Evolutionary conservation across 805 yeast genomes (phyloP), one percentile per base, ranked within the genome.

Genomic region (Teunomyces panamensis): DNA sequence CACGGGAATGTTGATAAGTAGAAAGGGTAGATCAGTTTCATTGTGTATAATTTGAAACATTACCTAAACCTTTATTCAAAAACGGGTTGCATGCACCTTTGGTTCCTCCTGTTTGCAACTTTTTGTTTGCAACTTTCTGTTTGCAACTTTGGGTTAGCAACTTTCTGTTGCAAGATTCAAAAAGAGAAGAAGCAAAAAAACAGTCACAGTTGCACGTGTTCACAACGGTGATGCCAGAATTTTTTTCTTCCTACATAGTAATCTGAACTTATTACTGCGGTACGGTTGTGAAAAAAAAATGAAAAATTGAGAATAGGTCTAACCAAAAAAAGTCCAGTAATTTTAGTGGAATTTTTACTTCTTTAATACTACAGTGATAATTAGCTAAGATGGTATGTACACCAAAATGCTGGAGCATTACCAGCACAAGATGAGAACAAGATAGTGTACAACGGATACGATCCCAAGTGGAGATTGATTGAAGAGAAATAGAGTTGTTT

Each of bases 331-430:
- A 37, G 27, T 20, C 28, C 27, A 20, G 26, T 37, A n/a, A 37
- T 37, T 37, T 37, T 30, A 24, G 41, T 37, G 27, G 41, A 37
- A 37, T 27, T 41, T 30, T 41, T 41, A 30, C 34, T 41, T 29
- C 43, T 41, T 41, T 41, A 26, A 37, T 37, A 54, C 53, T 37
- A 55, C 56, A 54, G 49, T 54, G 56, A 48, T 58, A 64, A 63
- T 53, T 56, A 60, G 56, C 59, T 55, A 65, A 62, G 56, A 65
- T 65, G 70, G 70, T 65, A 65, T 65, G 70, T 65, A 50, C 34
- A 16, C 32, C 33, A 42, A 33, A 20, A 24, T 34, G 36, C 30
- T 16, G 20, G 30, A 20, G 16, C 14, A 10, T 36, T 34, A 17
- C 33, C 30, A 14, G 48, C 32, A 33, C 26, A 43, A 10, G 17